A percentile compares a stretch with the other conserved stretches of the same genome.
Conservation (phyloP, 2,329 filamentous ascomycete genomes). For the Pyrenophora tritici-repentis region DNA sequence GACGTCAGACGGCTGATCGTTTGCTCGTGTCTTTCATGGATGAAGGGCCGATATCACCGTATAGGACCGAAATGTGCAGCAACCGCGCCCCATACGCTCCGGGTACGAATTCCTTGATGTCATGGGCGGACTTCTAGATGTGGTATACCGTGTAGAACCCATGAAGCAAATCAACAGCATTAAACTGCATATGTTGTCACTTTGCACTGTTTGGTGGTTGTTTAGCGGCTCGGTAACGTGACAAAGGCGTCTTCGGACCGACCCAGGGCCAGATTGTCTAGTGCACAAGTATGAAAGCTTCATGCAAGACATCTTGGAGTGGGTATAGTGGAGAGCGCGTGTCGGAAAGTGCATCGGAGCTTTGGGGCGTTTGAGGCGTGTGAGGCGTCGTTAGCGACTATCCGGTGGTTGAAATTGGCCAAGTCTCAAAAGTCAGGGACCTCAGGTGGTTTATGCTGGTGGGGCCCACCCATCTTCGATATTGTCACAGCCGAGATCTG, state of each 20-base stretch:
- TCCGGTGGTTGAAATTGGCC: background rate
- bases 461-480: background rate
- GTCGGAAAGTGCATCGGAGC: background rate
- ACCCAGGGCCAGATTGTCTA: slow-evolving; percentile 3
- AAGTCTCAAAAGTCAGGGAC: background rate
- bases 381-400: slow-evolving; percentile 5
- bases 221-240: slow-evolving; percentile 6
- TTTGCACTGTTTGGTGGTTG: background rate
- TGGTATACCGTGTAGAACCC: slow-evolving; percentile 7
- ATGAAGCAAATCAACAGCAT: slow-evolving; percentile 3
- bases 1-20: slow-evolving; percentile 10
- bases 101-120: slow-evolving; percentile 1
- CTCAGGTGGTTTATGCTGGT: background rate
- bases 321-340: slow-evolving; percentile 6
- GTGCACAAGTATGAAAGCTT: slow-evolving; percentile 11
- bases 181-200: background rate
- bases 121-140: slow-evolving; percentile 5
- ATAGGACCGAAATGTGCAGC: slow-evolving; percentile 3
- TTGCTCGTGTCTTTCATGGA: slow-evolving; percentile 9
- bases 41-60: slow-evolving; percentile 10
- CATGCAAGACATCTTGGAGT: slow-evolving; percentile 3
- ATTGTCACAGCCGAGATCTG: background rate
- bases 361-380: background rate
- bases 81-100: slow-evolving; percentile 2
- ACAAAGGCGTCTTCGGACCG: slow-evolving; percentile 5